Evolutionary conservation across 164 flowering plant genomes (phyloP), one percentile per base, ranked within the genome.

Genomic region (Annona squamosa): DNA sequence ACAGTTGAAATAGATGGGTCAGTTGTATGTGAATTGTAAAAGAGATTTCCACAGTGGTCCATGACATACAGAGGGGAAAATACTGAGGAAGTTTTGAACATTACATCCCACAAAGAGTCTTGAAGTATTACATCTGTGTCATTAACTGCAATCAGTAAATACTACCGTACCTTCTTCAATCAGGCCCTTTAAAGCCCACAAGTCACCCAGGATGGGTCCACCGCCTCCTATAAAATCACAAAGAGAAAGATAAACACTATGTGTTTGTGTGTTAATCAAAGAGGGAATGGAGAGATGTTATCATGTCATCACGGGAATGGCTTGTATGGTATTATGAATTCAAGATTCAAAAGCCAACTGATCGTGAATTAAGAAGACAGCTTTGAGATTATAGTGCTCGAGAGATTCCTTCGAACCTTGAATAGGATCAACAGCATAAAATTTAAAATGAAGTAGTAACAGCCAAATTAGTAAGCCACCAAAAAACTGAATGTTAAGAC

Each of bases 141-240:
- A 66, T 47, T 12, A 6, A 4, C 48, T n/a, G 46, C 56, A 59
- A 63, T 2, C 37, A 0, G 37, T 26, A 26, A 26, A 3, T 19
- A 3, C 37, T 26, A 67, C 57, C 18, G 47, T 78, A 93, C 99
- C 98, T 88, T 86, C 99, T 78, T 89, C 97, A 74, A 90, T 80
- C 62, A 96, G 88, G 46, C 99, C 99, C 82, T 96, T 96, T 78
- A 96, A 74, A 73, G 98, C 99, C 99, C 99, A 96, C 63, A 96
- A 86, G 80, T 96, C 99, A 68, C 97, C 97, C 99, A 96, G 90
- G 70, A 93, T 94, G 71, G 97, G 90, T 63, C 99, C 99, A 72
- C 98, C 97, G 72, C 93, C 97, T 72, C 98, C 99, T 96, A 76
- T 67, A 63, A 76, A 79, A 71, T 46, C 19, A n/a, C 63, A 19